Base-by-base conservation (phyloP, 257 asterid species). In the Jacaranda mimosifolia region DNA sequence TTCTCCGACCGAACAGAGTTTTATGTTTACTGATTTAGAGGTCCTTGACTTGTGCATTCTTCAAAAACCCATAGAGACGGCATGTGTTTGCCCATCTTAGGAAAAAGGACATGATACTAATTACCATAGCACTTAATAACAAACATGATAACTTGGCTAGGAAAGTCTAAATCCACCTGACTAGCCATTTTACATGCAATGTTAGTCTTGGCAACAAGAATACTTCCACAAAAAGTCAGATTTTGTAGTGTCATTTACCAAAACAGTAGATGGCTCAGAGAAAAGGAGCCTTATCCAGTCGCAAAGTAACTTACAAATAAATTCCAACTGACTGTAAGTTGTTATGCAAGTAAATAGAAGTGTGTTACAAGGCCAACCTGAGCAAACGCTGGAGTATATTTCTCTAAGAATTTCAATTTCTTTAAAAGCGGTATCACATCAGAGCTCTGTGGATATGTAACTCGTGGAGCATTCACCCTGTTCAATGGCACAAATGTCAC, bases 401-500 rank as follows among this genome's bases (percentile, higher is more conserved):
- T 76, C 49, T 80, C 86, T 64, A 87, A 78, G 83, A 88, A 93
- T 40, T 68, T 85, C 87, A 96, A 75, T 82, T 89, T 93, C 89
- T 83, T 96, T 65, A 96, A 72, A 79, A 96, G 98, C 7, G 99
- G 92, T 85, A 91, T 80, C 80, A 96, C 99, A 82, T 96, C 97
- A 77, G 90, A 80, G 79, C 87, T 87, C 90, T 89, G 89, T 59
- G 98, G 99, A 89, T 93, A 93, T 72, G 85, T 70, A 77, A 90
- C 94, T 6, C 64, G 83, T 73, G 97, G 97, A 79, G 93, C 87
- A 80, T 81, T 88, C 87, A 96, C 98, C 88, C 99, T 88, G 88
- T 96, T 96, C 89, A 96, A 80, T 65, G 99, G 99, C 73, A 96
- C 96, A 71, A 96, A 96, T 75, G 99, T 96, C 67, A 93, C 99